A percentile compares a stretch with the other conserved stretches of the same genome.
These are phyloP conservation scores for Aspergillus sergii DNA, from an alignment of 2,329 filamentous ascomycete species.

Conservation along the genomic window DNA sequence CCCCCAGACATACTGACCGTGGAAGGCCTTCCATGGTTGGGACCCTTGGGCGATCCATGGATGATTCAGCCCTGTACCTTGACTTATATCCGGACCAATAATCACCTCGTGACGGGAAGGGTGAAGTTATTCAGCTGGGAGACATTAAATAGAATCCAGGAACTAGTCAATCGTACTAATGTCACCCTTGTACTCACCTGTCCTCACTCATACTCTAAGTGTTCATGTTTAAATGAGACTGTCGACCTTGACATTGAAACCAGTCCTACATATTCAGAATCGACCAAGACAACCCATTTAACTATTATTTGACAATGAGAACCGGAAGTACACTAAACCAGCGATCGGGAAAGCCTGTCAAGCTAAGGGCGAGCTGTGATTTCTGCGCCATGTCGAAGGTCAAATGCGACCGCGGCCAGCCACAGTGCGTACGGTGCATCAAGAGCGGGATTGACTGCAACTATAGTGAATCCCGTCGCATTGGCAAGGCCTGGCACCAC, in stretches of 20 bases:
- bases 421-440: not conserved
- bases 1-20: not conserved
- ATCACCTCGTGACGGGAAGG: not conserved
- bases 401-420: not conserved
- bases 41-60: not conserved
- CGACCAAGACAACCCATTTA: not conserved
- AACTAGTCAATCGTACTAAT: not conserved
- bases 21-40: not conserved
- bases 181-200: not conserved
- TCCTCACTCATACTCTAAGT: not conserved
- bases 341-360: not conserved
- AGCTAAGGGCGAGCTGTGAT: not conserved
- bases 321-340: not conserved
- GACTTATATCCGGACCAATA: not conserved
- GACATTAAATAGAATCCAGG: not conserved
- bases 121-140: not conserved
- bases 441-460: not conserved
- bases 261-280: not conserved
- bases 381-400: slow-evolving; percentile 1
- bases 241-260: not conserved
- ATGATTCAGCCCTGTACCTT: not conserved
- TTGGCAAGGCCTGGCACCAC: not conserved
- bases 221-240: not conserved
- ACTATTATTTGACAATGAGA: not conserved
- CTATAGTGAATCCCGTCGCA: not conserved